Evolutionary conservation across 306 rosid genomes (phyloP).

Genomic region (Gillenia trifoliata): DNA sequence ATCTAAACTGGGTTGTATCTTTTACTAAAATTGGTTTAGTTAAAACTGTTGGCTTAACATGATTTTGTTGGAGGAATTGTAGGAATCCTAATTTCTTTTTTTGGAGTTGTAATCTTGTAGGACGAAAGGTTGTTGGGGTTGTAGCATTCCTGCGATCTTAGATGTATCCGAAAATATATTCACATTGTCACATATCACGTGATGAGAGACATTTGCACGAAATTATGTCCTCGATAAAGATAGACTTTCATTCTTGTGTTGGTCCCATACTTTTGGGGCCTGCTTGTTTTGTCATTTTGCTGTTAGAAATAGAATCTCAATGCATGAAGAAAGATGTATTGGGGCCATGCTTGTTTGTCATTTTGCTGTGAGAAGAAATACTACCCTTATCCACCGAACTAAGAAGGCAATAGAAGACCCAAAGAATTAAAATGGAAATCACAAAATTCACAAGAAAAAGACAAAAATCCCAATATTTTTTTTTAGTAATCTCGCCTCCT

Average conservation of each 20-base stretch:
- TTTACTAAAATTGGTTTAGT: neutral
- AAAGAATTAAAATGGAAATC: too few relatives aligned
- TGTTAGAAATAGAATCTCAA: neutral
- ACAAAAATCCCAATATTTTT: too few relatives aligned
- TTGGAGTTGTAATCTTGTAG: neutral
- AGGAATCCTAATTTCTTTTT: neutral
- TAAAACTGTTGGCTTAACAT: neutral
- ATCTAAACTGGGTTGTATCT: neutral
- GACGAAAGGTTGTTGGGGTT: neutral
- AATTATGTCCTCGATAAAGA: too few relatives aligned
- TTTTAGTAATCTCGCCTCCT: too few relatives aligned
- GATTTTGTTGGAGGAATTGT: neutral
- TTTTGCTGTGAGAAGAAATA: neutral
- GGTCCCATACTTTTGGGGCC: neutral
- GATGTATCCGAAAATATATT: neutral
- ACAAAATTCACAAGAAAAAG: neutral
- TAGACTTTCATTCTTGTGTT: too few relatives aligned
- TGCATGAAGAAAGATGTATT: neutral
- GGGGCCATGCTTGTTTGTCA: too few relatives aligned
- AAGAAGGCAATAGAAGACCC: neutral
- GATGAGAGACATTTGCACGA: neutral
- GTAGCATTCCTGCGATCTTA: neutral
- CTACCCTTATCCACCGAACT: neutral
- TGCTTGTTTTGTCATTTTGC: neutral
- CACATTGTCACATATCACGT: neutral